phyloP scores from a whole-genome alignment of 495 filamentous ascomycete genomes.

The Lindgomyces ingoldianus region DNA sequence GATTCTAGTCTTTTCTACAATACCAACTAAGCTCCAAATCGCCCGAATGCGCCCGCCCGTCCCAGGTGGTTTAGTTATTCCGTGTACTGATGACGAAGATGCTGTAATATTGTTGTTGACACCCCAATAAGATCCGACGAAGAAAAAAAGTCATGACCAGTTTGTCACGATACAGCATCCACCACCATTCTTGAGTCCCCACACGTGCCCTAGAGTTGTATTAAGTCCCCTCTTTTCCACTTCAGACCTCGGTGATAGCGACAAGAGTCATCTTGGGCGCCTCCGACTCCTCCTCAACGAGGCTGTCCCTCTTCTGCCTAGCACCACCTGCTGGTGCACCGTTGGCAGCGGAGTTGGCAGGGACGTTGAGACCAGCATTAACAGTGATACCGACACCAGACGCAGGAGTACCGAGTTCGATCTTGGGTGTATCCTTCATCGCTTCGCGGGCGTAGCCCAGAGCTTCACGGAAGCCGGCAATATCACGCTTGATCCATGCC shows the following conservation, averaged over 20 bases:
- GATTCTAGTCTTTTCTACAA: slow-evolving; percentile 13
- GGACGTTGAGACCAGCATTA: slow-evolving; percentile 39
- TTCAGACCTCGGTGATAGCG: slow-evolving; percentile 40
- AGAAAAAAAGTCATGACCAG: not conserved
- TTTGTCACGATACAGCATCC: slow-evolving; percentile 1
- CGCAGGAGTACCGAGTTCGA: slow-evolving; percentile 36
- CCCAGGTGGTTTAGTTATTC: not conserved
- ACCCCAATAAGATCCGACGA: not conserved
- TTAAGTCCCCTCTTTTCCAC: slow-evolving; percentile 7
- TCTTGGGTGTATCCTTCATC: slow-evolving; percentile 39
- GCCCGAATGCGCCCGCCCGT: not conserved
- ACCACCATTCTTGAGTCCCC: slow-evolving; percentile 6
- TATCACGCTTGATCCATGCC: slow-evolving; percentile 38
- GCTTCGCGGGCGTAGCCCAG: slow-evolving; percentile 38
- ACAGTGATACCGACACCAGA: slow-evolving; percentile 38
- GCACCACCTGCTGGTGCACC: slow-evolving; percentile 20
- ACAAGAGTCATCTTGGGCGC: slow-evolving; percentile 38
- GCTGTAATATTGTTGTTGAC: not conserved
- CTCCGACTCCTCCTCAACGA: slow-evolving; percentile 29
- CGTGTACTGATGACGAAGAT: not conserved
- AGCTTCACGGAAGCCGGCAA: slow-evolving; percentile 37
- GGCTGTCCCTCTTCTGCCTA: slow-evolving; percentile 12
- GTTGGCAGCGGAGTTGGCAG: slow-evolving; percentile 35
- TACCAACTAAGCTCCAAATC: too few relatives aligned
- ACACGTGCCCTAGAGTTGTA: slow-evolving; percentile 9